phyloP scores from a whole-genome alignment of 2,329 filamentous ascomycete species.

The Magnaporthales sp. region DNA sequence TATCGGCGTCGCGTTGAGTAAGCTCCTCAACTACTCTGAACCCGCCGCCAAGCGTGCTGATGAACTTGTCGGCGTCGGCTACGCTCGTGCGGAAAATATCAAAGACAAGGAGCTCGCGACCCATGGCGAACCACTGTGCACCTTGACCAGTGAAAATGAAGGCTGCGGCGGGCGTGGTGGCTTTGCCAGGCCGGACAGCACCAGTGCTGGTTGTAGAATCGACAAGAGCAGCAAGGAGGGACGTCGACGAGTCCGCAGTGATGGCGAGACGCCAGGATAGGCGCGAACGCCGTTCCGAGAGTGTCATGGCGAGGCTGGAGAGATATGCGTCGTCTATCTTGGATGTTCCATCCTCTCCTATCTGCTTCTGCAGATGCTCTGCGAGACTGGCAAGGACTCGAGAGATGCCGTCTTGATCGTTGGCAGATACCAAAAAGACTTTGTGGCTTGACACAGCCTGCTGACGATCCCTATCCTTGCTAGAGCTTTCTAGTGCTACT shows the following conservation, averaged over 20 bases:
- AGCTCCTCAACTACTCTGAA: background rate
- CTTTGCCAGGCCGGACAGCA: background rate
- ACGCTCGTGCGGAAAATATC: background rate
- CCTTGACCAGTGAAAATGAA: constrained; percentile 30
- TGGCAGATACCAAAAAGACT: background rate
- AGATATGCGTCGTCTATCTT: background rate
- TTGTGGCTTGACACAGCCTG: background rate
- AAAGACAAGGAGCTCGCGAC: constrained; percentile 19
- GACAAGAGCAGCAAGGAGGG: background rate
- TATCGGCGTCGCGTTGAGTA: constrained; percentile 18
- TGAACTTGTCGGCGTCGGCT: background rate
- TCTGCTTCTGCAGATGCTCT: constrained; percentile 24
- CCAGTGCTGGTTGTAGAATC: constrained; percentile 12
- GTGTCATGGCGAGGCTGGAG: background rate
- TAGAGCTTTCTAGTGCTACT: background rate
- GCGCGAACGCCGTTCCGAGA: background rate
- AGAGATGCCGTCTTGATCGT: constrained; percentile 1
- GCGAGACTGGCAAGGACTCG: background rate
- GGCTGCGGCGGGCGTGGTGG: constrained; percentile 14
- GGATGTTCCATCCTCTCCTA: background rate
- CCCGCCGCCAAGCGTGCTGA: background rate
- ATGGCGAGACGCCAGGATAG: background rate
- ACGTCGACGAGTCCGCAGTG: background rate
- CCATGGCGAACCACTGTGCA: constrained; percentile 27
- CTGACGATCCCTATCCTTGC: too few relatives aligned